Conservation (phyloP, 2,329 filamentous ascomycete genomes). For the Apiospora rasikravindrae region DNA sequence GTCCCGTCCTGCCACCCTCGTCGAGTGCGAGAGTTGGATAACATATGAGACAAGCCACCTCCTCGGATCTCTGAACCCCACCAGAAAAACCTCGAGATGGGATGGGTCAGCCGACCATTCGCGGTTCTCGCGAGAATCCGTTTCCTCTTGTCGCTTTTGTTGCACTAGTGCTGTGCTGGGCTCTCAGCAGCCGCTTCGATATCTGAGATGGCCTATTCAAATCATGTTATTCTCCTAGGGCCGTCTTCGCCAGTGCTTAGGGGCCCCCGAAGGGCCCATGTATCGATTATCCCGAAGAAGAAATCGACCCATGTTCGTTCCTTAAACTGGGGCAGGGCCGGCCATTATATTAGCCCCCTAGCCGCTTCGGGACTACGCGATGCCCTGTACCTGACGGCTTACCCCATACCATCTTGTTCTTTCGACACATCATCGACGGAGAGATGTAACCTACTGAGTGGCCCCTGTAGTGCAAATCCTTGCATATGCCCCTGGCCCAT, state of each 20-base stretch:
- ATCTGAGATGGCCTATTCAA: constrained; percentile 15
- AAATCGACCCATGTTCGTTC: constrained; percentile 11
- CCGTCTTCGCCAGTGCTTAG: constrained; percentile 4
- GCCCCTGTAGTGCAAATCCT: constrained; percentile 44
- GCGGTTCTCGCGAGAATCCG: constrained; percentile 8
- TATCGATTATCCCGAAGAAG: constrained; percentile 11
- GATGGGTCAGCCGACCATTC: not conserved
- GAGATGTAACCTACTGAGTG: constrained; percentile 45
- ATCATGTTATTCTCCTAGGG: constrained; percentile 15
- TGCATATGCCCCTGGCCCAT: constrained; percentile 38
- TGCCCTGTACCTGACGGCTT: constrained; percentile 24
- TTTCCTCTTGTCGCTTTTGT: constrained; percentile 5
- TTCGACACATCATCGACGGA: constrained; percentile 47
- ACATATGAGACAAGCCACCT: constrained; percentile 45
- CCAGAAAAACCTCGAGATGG: not conserved
- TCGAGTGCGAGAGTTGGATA: not conserved
- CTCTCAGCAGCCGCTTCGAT: not conserved
- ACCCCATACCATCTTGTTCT: constrained; percentile 39
- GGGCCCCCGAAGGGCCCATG: not conserved
- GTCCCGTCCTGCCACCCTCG: constrained; percentile 10
- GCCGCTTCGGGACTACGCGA: constrained; percentile 7
- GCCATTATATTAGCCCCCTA: constrained; percentile 22
- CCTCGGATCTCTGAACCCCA: constrained; percentile 33
- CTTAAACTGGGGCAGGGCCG: constrained; percentile 9
- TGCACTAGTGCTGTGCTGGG: not conserved